Conservation (phyloP, 371 early-diverging fungal species). For the Mucor saturninus region DNA sequence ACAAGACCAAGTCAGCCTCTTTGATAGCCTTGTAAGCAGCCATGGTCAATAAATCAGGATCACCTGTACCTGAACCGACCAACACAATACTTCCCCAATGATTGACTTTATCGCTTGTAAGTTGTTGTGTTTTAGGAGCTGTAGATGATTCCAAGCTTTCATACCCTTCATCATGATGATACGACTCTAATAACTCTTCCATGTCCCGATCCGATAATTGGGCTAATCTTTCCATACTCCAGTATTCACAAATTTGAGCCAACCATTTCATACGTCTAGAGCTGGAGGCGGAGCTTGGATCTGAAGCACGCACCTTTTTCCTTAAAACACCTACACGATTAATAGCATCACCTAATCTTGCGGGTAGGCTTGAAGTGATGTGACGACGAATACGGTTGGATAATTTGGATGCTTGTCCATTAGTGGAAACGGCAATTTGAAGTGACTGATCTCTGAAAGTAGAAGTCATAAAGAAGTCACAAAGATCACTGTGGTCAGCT, state of each 20-base stretch:
- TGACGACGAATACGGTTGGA: conserved; percentile 71
- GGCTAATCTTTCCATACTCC: conserved; percentile 69
- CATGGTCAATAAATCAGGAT: conserved; percentile 81
- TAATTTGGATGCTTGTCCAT: conserved; percentile 78
- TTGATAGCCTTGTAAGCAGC: conserved; percentile 71
- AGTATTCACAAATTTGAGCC: conserved; percentile 75
- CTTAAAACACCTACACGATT: conserved; percentile 66
- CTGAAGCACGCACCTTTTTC: conserved; percentile 57
- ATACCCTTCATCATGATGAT: conserved; percentile 67
- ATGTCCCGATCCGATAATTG: conserved; percentile 64
- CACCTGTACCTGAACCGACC: conserved; percentile 92
- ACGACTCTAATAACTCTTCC: conserved; percentile 64
- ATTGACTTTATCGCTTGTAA: not conserved
- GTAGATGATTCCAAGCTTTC: conserved; percentile 32
- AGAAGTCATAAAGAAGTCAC: conserved; percentile 85
- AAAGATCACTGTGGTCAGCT: conserved; percentile 76
- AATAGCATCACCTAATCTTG: conserved; percentile 66
- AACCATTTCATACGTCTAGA: conserved; percentile 76
- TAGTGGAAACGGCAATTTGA: conserved; percentile 82
- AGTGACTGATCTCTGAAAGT: conserved; percentile 72
- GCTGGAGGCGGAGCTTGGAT: conserved; percentile 57
- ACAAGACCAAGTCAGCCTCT: conserved; percentile 79
- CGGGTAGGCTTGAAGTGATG: conserved; percentile 61
- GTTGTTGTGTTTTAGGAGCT: not conserved
- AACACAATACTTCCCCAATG: conserved; percentile 52